Evolutionary conservation across 805 yeast genomes (phyloP).

Genomic region (Cyberlindnera mrakii): DNA sequence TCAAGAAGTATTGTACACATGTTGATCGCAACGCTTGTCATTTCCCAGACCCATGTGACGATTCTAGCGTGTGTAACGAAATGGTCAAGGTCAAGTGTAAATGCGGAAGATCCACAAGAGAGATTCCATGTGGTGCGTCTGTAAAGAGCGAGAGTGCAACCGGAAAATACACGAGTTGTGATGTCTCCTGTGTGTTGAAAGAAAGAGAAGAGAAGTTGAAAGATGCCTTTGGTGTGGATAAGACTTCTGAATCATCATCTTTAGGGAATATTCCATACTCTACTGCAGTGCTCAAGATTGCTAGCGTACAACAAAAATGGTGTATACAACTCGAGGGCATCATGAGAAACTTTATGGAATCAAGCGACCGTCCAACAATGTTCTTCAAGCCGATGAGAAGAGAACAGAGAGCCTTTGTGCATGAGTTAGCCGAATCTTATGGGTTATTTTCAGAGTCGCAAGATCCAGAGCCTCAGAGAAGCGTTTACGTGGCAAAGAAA

Average conservation of each 20-base stretch:
- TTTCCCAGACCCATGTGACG: conserved; percentile 46
- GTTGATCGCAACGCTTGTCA: conserved; percentile 62
- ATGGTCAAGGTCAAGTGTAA: conserved; percentile 47
- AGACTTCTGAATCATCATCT: conserved; percentile 3
- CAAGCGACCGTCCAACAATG: conserved; percentile 31
- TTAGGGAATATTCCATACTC: conserved; percentile 19
- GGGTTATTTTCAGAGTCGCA: conserved; percentile 64
- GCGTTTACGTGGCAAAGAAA: conserved; percentile 52
- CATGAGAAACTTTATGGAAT: conserved; percentile 42
- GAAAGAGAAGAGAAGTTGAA: conserved; percentile 57
- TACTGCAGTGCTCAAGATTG: conserved; percentile 16
- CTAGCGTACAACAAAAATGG: conserved; percentile 53
- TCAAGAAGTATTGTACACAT: conserved; percentile 60
- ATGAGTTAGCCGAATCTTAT: conserved; percentile 55
- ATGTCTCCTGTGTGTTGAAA: conserved; percentile 57
- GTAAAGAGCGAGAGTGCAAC: conserved; percentile 25
- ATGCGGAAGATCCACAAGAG: conserved; percentile 52
- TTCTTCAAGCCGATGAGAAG: conserved; percentile 72
- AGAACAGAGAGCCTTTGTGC: conserved; percentile 66
- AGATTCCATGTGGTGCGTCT: conserved; percentile 55
- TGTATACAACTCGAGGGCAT: conserved; percentile 55
- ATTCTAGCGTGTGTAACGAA: conserved; percentile 41
- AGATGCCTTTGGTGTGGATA: conserved; percentile 47
- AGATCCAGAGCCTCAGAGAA: conserved; percentile 74
- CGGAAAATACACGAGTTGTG: conserved; percentile 48